Evolutionary conservation across 768 basidiomycete genomes (phyloP), one percentile per base, ranked within the genome.

Genomic region (Lentinus tigrinus): DNA sequence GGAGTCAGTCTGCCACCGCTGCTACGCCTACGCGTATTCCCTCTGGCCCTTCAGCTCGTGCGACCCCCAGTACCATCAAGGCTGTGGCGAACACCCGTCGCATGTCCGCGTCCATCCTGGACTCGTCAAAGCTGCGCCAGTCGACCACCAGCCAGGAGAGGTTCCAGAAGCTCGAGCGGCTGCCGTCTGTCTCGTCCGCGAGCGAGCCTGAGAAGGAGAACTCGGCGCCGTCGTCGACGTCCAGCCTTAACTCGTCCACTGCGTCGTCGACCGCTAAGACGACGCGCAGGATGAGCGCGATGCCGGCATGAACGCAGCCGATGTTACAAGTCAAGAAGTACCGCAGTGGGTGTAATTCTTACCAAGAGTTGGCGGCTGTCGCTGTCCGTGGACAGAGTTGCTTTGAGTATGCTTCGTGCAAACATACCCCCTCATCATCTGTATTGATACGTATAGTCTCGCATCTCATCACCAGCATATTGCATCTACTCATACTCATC

Each of bases 191-290:
- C 77, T 74, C 66, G 71, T 43, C 70, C 7, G 57, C 77, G 16
- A 80, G 76, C 59, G 80, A 81, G 68, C 65, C 72, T 34, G 78
- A 86, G 67, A 87, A 86, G 61, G 67, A 81, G 54, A 74, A 75
- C 48, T 65, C 66, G 19, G 69, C 63, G 53, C 71, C 70, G 5
- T 49, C 59, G 28, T 50, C 60, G 42, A 50, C 51, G 17, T 38
- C 60, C 21, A 53, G 63, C 56, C 27, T 43, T n/a, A 47, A 55
- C 28, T 60, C 59, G 53, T 47, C 37, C 13, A 47, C 36, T 8
- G 27, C 38, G 14, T 31, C 59, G 27, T 21, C 52, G 39, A 52
- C 46, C 28, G 24, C 48, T 43, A 64, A 65, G 48, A 34, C 43
- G 23, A 40, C 55, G 39, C 55, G 67, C 13, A 62, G 71, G 17